These are phyloP conservation scores for Talaromyces thailandensis DNA, from an alignment of 495 filamentous ascomycete species.

Conservation along the genomic window DNA sequence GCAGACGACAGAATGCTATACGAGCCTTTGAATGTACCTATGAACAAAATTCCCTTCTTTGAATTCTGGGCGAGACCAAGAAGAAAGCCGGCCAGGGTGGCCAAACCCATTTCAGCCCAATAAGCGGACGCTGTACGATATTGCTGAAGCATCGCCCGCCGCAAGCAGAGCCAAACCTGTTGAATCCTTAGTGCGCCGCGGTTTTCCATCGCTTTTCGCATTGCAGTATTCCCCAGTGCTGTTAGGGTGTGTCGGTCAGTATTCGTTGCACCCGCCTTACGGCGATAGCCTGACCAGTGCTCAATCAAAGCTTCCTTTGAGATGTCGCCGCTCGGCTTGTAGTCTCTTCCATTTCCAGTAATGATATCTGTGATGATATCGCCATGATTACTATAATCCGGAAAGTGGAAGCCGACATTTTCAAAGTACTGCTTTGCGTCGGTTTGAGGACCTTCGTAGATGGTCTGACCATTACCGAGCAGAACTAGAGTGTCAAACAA, in stretches of 20 bases:
- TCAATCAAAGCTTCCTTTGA: slow-evolving; percentile 13
- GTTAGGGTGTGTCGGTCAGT: slow-evolving; percentile 11
- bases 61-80: slow-evolving; percentile 42
- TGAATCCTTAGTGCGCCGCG: slow-evolving; percentile 50
- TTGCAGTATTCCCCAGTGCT: slow-evolving; percentile 14
- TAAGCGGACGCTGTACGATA: slow-evolving; percentile 36
- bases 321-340: slow-evolving; percentile 8
- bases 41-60: slow-evolving; percentile 41
- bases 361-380: slow-evolving; percentile 15
- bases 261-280: slow-evolving; percentile 8
- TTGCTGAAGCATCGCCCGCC: slow-evolving; percentile 44
- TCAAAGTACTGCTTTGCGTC: slow-evolving; percentile 65
- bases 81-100: slow-evolving; percentile 40
- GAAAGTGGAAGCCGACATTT: slow-evolving; percentile 52
- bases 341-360: slow-evolving; percentile 4
- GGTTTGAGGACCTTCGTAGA: slow-evolving; percentile 59
- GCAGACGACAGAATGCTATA: slow-evolving; percentile 43
- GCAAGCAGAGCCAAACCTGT: slow-evolving; percentile 40
- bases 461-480: slow-evolving; percentile 57
- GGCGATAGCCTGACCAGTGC: slow-evolving; percentile 8
- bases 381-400: slow-evolving; percentile 9
- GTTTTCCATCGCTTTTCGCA: slow-evolving; percentile 15
- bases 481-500: slow-evolving; percentile 72
- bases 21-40: slow-evolving; percentile 36
- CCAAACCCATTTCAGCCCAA: slow-evolving; percentile 43